Percentiles rank a stretch among this genome's conserved stretches.
Conservation (phyloP, 768 basidiomycete species). For the Termitomyces sp. region DNA sequence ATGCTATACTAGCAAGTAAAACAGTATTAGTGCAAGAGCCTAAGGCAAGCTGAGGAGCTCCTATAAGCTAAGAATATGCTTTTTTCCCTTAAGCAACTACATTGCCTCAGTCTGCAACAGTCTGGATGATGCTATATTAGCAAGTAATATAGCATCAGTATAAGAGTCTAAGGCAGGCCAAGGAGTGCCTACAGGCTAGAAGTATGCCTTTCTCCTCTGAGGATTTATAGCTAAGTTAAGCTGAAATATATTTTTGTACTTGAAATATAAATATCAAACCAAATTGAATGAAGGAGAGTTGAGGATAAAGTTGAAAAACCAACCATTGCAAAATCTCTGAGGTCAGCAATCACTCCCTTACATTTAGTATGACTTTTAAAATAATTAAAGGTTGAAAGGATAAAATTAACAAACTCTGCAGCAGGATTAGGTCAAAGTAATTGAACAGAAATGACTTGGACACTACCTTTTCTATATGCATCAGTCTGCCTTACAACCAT, state of each 20-base stretch:
- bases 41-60: too few species aligned
- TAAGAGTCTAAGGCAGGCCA: too few species aligned
- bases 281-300: too few species aligned
- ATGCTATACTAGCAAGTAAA: too few species aligned
- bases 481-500: not conserved
- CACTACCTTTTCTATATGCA: conserved; percentile 7
- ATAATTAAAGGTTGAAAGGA: conserved; percentile 8
- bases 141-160: too few species aligned
- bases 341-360: conserved; percentile 3
- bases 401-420: conserved; percentile 8
- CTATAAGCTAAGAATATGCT: too few species aligned
- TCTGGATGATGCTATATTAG: too few species aligned
- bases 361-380: not conserved
- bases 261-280: not conserved
- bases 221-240: not conserved
- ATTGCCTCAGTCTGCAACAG: too few species aligned
- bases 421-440: not conserved
- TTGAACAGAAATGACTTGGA: not conserved
- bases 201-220: not conserved
- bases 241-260: conserved; percentile 5
- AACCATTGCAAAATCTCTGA: conserved; percentile 7
- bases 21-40: too few species aligned
- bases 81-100: too few species aligned
- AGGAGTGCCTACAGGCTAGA: too few species aligned
- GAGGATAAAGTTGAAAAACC: not conserved